Evolutionary conservation across 2,329 filamentous ascomycete genomes (phyloP), one percentile per base, ranked within the genome.

Genomic region (Sporothrix variecibatus): DNA sequence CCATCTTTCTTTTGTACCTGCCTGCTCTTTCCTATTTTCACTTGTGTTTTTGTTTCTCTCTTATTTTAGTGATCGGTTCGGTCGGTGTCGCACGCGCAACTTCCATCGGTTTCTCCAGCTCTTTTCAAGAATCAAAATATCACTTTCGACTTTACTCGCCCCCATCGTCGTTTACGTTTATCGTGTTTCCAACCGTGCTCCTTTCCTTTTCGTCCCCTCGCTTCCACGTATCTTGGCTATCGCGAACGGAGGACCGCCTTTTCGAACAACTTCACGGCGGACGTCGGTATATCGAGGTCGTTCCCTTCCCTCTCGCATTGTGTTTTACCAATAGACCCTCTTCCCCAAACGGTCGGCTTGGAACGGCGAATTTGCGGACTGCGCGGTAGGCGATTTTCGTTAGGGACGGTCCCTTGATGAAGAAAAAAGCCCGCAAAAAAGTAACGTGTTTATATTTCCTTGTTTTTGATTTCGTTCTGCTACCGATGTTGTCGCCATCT

Each of bases 61-160:
- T 71, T 69, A 43, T 72, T 75, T 72, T 77, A 77, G 76, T 75
- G 46, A 71, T 73, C 76, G 74, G 72, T 34, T 74, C 76, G 76
- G 75, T 72, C 76, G 75, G 68, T 65, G 49, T 31, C 49, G 17
- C n/a, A 38, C 51, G 60, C 74, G 62, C 51, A 70, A 34, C 46
- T n/a, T 53, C 28, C 20, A 31, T 53, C 72, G 69, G 34, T 51
- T 46, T 72, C 15, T 49, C 40, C 71, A 40, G 31, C 60, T 67
- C 26, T 20, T 53, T 69, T 53, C 67, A 69, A 38, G 20, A 53
- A 53, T 38, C 67, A 53, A 69, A 51, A 51, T 49, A 12, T 17
- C 8, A 9, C 3, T 69, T 69, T 69, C 67, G 26, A 67, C 31
- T 20, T 40, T 7, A 23, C 31, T n/a, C 51, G 28, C 58, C 20